Conservation (phyloP, 108 stramenopile genomes). For the Schizochytrium sp. region DNA sequence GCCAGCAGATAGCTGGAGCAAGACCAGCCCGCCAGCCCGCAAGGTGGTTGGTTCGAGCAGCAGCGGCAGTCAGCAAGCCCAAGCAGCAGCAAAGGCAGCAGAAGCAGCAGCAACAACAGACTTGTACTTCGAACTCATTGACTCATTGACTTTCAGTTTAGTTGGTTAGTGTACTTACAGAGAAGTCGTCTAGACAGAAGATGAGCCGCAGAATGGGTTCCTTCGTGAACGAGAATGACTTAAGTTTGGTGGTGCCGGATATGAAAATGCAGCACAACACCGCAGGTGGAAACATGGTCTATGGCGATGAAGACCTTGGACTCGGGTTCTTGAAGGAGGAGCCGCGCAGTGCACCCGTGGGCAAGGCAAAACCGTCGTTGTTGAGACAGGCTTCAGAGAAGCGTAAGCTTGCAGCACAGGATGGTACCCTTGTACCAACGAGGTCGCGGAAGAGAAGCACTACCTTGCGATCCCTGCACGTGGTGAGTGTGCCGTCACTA, state of each 20-base stretch:
- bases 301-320: too few relatives aligned
- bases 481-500: not conserved
- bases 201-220: not conserved
- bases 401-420: not conserved
- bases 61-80: too few relatives aligned
- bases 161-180: too few relatives aligned
- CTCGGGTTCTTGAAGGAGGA: not conserved
- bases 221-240: not conserved
- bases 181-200: not conserved
- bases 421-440: not conserved
- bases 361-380: not conserved
- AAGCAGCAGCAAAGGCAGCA: too few relatives aligned
- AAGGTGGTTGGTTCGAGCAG: too few relatives aligned
- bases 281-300: too few relatives aligned
- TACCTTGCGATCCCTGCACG: not conserved
- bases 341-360: not conserved
- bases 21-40: too few relatives aligned
- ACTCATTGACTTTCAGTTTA: too few relatives aligned
- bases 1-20: too few relatives aligned
- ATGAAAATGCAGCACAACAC: not conserved
- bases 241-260: constrained; percentile 24
- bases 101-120: too few relatives aligned
- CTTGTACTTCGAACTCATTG: too few relatives aligned
- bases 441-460: constrained; percentile 34
- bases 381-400: constrained; percentile 1